phyloP scores from a whole-genome alignment of 176 grass and related monocot genomes.

The Oryza longistaminata region DNA sequence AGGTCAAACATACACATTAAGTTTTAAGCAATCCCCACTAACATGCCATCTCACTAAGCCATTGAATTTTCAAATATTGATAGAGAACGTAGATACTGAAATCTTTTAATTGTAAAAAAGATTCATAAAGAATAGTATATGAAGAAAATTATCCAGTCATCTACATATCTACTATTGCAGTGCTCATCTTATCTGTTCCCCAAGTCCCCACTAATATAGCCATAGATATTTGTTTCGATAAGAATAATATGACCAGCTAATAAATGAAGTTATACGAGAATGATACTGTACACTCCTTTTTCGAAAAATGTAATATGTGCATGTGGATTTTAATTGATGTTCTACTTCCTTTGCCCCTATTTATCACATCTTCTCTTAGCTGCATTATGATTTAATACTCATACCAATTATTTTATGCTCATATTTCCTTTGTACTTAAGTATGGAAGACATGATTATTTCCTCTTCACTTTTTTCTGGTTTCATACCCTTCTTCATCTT shows the following conservation, averaged over 20 bases:
- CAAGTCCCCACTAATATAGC: background rate
- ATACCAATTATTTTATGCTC: background rate
- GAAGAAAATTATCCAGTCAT: background rate
- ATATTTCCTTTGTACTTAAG: background rate
- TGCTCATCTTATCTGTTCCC: no score
- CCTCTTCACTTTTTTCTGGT: background rate
- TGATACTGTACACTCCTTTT: background rate
- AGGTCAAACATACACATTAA: slow-evolving; percentile 5
- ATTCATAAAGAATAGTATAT: background rate
- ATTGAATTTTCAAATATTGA: background rate
- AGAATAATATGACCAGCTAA: background rate
- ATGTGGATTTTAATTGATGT: background rate
- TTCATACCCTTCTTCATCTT: background rate
- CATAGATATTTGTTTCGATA: background rate
- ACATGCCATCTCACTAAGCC: background rate
- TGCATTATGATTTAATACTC: background rate
- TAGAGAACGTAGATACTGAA: background rate
- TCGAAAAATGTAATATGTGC: background rate
- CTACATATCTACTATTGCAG: no score
- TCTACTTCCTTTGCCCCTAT: background rate
- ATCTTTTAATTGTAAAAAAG: background rate
- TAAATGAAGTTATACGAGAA: background rate
- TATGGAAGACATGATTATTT: background rate
- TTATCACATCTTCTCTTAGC: background rate
- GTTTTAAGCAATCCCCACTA: background rate